Evolutionary conservation across 805 yeast species (phyloP).

Genomic region (Cyberlindnera xylosilytica): DNA sequence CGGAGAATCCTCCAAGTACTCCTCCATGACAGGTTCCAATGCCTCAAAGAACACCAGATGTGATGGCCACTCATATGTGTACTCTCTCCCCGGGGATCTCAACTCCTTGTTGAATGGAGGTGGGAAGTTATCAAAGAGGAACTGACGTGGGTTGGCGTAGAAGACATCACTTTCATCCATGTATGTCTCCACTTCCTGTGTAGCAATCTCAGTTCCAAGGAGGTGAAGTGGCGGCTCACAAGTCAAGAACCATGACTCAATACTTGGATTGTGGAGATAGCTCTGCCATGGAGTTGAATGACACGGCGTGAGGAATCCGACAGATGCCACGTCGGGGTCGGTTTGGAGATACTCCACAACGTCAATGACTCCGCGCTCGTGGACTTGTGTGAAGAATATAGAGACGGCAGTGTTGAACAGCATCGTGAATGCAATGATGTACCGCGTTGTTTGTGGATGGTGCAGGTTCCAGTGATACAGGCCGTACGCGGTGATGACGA

Average conservation of each 20-base stretch:
- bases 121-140: slow-evolving; percentile 54
- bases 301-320: slow-evolving; percentile 92
- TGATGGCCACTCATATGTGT: slow-evolving; percentile 60
- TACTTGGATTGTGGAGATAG: slow-evolving; percentile 59
- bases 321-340: slow-evolving; percentile 38
- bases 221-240: slow-evolving; percentile 82
- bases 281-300: slow-evolving; percentile 97
- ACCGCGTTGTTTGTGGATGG: slow-evolving; percentile 16
- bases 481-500: slow-evolving; percentile 45
- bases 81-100: slow-evolving; percentile 27
- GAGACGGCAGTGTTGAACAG: slow-evolving; percentile 42
- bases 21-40: slow-evolving; percentile 44
- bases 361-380: slow-evolving; percentile 84
- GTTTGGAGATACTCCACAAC: slow-evolving; percentile 53
- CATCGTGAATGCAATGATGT: slow-evolving; percentile 23
- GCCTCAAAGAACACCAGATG: slow-evolving; percentile 72
- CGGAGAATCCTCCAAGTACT: slow-evolving; percentile 36
- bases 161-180: slow-evolving; percentile 86
- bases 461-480: slow-evolving; percentile 23
- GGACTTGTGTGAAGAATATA: slow-evolving; percentile 55
- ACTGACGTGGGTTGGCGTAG: slow-evolving; percentile 62
- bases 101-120: slow-evolving; percentile 26
- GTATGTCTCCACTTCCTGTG: slow-evolving; percentile 42
- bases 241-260: slow-evolving; percentile 69
- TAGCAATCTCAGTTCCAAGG: slow-evolving; percentile 29